phyloP scores from a whole-genome alignment of 176 grass and related monocot genomes.

The Puya raimondii region DNA sequence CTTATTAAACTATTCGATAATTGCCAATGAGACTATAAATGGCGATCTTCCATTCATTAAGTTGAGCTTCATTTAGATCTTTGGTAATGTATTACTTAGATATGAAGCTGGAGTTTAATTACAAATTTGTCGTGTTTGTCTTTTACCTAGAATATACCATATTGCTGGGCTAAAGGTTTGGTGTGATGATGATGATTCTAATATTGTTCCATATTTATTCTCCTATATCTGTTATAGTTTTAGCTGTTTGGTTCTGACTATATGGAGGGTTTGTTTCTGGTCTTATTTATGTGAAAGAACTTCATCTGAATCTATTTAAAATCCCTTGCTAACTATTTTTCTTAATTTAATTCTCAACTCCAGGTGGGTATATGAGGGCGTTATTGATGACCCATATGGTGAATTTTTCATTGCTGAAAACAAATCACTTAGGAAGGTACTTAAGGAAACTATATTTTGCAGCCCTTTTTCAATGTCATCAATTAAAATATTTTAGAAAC shows the following conservation, averaged over 20 bases:
- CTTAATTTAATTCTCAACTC: slow-evolving; percentile 21
- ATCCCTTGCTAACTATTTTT: slow-evolving; percentile 3
- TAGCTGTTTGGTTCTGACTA: not conserved
- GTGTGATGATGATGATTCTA: too few species aligned
- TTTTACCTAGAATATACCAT: too few species aligned
- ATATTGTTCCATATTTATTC: too few species aligned
- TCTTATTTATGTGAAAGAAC: not conserved
- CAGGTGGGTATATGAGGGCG: slow-evolving; percentile 97
- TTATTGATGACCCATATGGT: slow-evolving; percentile 93
- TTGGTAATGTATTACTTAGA: too few species aligned
- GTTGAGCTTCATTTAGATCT: not conserved
- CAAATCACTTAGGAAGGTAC: slow-evolving; percentile 90
- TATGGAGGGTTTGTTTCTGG: not conserved
- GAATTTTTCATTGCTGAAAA: slow-evolving; percentile 99
- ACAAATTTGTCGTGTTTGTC: too few species aligned
- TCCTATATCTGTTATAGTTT: not conserved
- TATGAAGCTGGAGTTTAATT: too few species aligned
- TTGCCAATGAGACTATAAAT: not conserved
- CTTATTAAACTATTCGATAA: not conserved
- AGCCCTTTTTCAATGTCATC: not conserved
- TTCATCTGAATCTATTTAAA: slow-evolving; percentile 3
- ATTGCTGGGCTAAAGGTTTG: too few species aligned
- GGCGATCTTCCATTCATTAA: not conserved
- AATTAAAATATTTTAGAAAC: slow-evolving; percentile 1
- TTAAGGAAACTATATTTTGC: not conserved